These are phyloP conservation scores for Skeletonema costatum DNA, from an alignment of 108 stramenopile species.

Conservation along the genomic window DNA sequence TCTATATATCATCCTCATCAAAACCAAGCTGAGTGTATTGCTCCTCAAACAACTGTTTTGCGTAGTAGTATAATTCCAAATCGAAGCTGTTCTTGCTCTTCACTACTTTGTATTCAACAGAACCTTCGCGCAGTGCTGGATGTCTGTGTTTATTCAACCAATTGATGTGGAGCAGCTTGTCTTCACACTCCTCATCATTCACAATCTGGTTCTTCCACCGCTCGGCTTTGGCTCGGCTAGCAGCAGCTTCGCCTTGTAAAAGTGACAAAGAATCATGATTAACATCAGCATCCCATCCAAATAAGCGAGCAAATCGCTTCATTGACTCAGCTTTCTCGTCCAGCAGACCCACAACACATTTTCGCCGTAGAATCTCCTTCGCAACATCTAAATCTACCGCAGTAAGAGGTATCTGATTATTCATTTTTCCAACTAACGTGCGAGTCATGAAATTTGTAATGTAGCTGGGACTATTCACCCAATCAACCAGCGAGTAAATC, in stretches of 20 bases:
- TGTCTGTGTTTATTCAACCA: conserved; percentile 45
- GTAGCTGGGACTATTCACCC: conserved; percentile 24
- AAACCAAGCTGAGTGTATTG: conserved; percentile 41
- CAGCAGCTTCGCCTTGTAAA: conserved; percentile 6
- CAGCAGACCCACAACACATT: conserved; percentile 42
- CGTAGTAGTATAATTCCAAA: conserved; percentile 42
- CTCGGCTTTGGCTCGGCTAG: conserved; percentile 3
- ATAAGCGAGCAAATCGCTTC: conserved; percentile 42
- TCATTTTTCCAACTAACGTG: conserved; percentile 36
- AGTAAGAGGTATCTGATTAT: conserved; percentile 21
- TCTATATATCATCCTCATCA: conserved; percentile 21
- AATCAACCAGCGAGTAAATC: conserved; percentile 36
- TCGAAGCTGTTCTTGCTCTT: conserved; percentile 42
- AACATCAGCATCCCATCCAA: conserved; percentile 44
- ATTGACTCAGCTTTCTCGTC: conserved; percentile 49
- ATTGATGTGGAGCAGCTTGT: conserved; percentile 27
- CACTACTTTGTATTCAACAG: conserved; percentile 11
- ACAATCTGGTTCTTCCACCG: conserved; percentile 31
- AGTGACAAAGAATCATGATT: conserved; percentile 6
- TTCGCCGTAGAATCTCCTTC: conserved; percentile 54
- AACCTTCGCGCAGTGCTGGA: conserved; percentile 16
- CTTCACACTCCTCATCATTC: conserved; percentile 37
- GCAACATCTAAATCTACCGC: conserved; percentile 42
- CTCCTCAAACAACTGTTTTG: conserved; percentile 42
- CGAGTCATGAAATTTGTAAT: conserved; percentile 45